Evolutionary conservation across 2,329 filamentous ascomycete species (phyloP).

Genomic region (Diaporthe batatas): DNA sequence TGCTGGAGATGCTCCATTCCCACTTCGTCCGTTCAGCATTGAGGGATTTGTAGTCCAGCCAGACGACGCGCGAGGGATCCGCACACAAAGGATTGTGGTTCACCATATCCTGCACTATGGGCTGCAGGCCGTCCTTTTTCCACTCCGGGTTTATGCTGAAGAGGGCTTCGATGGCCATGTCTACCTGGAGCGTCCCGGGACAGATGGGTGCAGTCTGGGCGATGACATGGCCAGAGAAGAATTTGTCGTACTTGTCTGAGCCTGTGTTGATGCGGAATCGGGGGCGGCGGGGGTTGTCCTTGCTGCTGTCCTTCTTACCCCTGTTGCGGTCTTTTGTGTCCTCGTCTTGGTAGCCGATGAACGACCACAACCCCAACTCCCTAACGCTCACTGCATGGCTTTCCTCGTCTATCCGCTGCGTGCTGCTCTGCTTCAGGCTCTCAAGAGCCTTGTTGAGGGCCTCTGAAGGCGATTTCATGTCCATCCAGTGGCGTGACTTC

Average conservation of each 20-base stretch:
- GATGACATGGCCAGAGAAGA: slow-evolving; percentile 56
- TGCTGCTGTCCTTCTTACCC: too few relatives aligned
- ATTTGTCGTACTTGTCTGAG: slow-evolving; percentile 50
- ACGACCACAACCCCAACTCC: slow-evolving; percentile 29
- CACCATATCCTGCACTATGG: slow-evolving; percentile 48
- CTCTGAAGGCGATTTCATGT: slow-evolving; percentile 31
- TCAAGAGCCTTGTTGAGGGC: background rate
- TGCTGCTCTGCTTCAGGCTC: too few relatives aligned
- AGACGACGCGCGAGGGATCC: slow-evolving; percentile 48
- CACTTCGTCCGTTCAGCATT: background rate
- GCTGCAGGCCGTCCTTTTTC: slow-evolving; percentile 41
- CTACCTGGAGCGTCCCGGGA: slow-evolving; percentile 54
- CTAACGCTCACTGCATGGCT: too few relatives aligned
- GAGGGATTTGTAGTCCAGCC: slow-evolving; percentile 44
- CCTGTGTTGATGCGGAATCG: slow-evolving; percentile 59
- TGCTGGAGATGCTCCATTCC: background rate
- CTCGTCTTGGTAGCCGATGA: slow-evolving; percentile 42
- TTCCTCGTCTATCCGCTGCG: too few relatives aligned
- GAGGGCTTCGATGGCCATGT: slow-evolving; percentile 51
- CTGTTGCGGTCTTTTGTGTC: too few relatives aligned
- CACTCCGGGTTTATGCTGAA: slow-evolving; percentile 49
- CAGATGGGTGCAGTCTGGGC: slow-evolving; percentile 53
- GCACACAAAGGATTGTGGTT: slow-evolving; percentile 51
- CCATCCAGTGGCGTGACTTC: slow-evolving; percentile 54
- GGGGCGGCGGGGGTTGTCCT: too few relatives aligned